A percentile compares a stretch with the other conserved stretches of the same genome.
These are phyloP conservation scores for Phlyctochytrium arcticum DNA, from an alignment of 192 early-diverging fungal species.

Conservation along the genomic window DNA sequence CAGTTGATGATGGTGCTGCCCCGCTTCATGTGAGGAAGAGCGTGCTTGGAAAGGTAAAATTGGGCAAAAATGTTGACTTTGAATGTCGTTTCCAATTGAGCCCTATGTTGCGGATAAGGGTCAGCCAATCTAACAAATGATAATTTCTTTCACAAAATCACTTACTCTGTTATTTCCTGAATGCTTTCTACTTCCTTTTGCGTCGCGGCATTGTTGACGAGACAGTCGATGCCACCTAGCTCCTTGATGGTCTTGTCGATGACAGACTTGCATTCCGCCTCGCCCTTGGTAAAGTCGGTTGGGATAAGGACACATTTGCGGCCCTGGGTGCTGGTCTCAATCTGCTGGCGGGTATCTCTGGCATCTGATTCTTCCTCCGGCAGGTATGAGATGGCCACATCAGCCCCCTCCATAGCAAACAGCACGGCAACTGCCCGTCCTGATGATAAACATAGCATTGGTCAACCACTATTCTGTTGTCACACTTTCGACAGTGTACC, in stretches of 20 bases:
- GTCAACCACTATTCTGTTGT: neutral
- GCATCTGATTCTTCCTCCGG: conserved; percentile 46
- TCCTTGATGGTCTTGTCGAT: conserved; percentile 2
- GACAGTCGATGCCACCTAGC: conserved; percentile 12
- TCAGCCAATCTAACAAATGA: neutral
- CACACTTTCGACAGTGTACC: neutral
- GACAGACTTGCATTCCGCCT: conserved; percentile 6
- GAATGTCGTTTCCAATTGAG: conserved; percentile 48
- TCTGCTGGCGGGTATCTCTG: conserved; percentile 34
- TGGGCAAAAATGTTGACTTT: conserved; percentile 43
- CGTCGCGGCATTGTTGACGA: conserved; percentile 28
- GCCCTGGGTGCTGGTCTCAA: conserved; percentile 26
- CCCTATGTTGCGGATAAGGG: neutral
- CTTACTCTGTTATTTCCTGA: conserved; percentile 19
- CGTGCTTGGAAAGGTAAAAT: conserved; percentile 47
- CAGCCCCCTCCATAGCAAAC: conserved; percentile 45
- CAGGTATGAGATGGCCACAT: conserved; percentile 46
- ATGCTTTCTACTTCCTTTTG: conserved; percentile 30
- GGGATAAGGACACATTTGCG: conserved; percentile 39
- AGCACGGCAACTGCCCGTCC: conserved; percentile 50
- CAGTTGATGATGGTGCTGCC: conserved; percentile 24
- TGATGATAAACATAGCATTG: conserved; percentile 6
- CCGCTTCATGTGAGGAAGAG: conserved; percentile 19
- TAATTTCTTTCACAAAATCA: neutral
- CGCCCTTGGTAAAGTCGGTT: conserved; percentile 17